Base-by-base conservation (phyloP, 2,329 filamentous ascomycete species). In the Trichophyton verrucosum region DNA sequence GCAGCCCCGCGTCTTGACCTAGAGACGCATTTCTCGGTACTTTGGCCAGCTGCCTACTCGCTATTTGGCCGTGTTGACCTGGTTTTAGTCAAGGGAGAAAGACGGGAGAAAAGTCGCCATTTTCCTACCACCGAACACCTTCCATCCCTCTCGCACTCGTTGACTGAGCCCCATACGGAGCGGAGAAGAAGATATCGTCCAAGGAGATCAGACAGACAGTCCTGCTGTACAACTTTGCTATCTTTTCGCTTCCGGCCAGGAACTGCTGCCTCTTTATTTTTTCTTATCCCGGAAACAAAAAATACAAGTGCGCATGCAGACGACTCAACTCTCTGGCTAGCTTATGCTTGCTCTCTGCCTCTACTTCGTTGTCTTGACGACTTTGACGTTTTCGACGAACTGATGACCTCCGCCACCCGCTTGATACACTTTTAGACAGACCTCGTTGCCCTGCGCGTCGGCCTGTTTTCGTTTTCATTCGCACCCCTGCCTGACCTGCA, bases 391-490 rank as follows among this genome's bases (percentile, higher is more conserved):
- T 57, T 30, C 57, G 58, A 63, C 60, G 62, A 61, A 58, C 58
- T 63, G 53, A 63, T 62, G 62, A 63, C 57, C 61, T 36, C 51
- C 51, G 61, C 62, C 57, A 47, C 49, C 57, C 27, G 60, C 53
- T 56, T 60, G 38, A 30, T 53, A 58, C 51, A 53, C 58, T 58
- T 57, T 40, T 49, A 59, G 71, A 74, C 68, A 55, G 51, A 36
- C 24, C 27, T 55, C 51, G 51, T 55, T 55, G 51, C 51, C 51
- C 51, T 55, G 51, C 51, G 51, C 51, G 30, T 55, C 27, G 27
- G 27, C 51, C 51, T 58, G 33, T 58, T 68, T 55, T 58, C 30
- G 65, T 65, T 66, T 70, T 70, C 69, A 71, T 44, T 9, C 36
- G 15, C 51, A 55, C 51, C 51, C 51, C 51, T 55, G 51, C 51